A percentile compares a stretch with the other conserved stretches of the same genome.
Conservation (phyloP, 2,329 filamentous ascomycete genomes). For the Aspergillus sp. region DNA sequence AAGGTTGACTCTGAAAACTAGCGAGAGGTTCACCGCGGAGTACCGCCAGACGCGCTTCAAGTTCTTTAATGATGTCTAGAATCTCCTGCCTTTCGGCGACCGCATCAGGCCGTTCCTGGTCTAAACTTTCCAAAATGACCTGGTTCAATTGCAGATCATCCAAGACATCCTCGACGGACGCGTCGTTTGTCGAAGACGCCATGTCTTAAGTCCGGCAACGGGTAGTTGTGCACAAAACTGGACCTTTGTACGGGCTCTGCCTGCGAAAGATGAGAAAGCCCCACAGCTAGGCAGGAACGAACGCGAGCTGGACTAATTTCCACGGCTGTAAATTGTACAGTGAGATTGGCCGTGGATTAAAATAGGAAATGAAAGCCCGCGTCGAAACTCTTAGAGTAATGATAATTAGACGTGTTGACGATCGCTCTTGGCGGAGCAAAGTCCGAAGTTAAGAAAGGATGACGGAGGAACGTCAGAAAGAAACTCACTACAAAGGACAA, state of each 20-base stretch:
- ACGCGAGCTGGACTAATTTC: neutral
- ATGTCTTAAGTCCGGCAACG: slow-evolving; percentile 5
- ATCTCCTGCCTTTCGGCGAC: slow-evolving; percentile 28
- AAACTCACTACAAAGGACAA: neutral
- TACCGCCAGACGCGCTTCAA: slow-evolving; percentile 25
- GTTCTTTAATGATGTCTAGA: slow-evolving; percentile 20
- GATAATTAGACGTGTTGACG: neutral
- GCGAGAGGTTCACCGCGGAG: slow-evolving; percentile 17
- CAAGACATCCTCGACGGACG: slow-evolving; percentile 25
- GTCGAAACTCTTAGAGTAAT: neutral
- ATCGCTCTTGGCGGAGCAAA: neutral
- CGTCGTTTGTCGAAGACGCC: slow-evolving; percentile 12
- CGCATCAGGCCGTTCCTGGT: slow-evolving; percentile 24
- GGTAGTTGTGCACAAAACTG: neutral
- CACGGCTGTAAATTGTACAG: neutral
- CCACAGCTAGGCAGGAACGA: neutral
- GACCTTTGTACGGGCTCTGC: too few relatives aligned
- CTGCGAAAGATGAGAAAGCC: neutral
- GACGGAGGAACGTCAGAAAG: neutral
- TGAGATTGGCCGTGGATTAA: neutral
- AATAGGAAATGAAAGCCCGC: neutral
- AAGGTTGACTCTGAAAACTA: slow-evolving; percentile 1
- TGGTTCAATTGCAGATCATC: slow-evolving; percentile 35
- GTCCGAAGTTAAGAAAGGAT: neutral
- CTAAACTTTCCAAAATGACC: slow-evolving; percentile 31